Base-by-base conservation (phyloP, 163 green algal genomes). In the Trebouxia gelatinosa region DNA sequence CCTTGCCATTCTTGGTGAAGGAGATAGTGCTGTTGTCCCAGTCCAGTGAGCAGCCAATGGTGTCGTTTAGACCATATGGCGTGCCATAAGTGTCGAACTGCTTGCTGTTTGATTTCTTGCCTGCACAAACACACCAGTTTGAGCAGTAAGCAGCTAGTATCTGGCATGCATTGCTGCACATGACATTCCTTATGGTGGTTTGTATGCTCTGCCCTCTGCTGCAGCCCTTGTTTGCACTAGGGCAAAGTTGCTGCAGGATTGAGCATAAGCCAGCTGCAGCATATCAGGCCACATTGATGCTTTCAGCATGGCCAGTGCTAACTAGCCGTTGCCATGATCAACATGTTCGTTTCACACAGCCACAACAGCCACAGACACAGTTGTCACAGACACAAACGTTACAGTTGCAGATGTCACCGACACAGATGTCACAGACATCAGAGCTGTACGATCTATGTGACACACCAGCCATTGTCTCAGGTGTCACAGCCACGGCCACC, bases 41-140 rank as follows among this genome's bases (percentile, higher is more conserved):
- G 83, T 96, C 88, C 35, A 96, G 80, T 61, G 88, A 66, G 79
- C 88, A 94, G 59, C 90, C 89, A 17, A 97, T 85, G 23, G 89
- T 84, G 85, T 97, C 92, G 43, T 84, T 75, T 58, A 81, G 65
- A 16, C 84, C 87, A 77, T 91, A 97, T 21, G 83, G 38, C 39
- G 82, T 51, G 23, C 88, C 92, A 70, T 95, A 97, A 43, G 81
- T 74, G 17, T 93, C 87, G 83, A 96, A 96, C 62, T 29, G n/a
- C 50, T 38, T 66, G 35, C 29, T 28, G 17, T 39, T 28, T 34
- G 43, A 23, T 43, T 65, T 68, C 58, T 67, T 59, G 57, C 26
- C 34, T 65, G 58, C 31, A 31, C 19, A 35, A 1, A 1, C 48
- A 66, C 5, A 31, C 23, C 43, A 67, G 26, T 28, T 34, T 31